Conservation (phyloP, 495 filamentous ascomycete species). For the Jackrogersella minutella region DNA sequence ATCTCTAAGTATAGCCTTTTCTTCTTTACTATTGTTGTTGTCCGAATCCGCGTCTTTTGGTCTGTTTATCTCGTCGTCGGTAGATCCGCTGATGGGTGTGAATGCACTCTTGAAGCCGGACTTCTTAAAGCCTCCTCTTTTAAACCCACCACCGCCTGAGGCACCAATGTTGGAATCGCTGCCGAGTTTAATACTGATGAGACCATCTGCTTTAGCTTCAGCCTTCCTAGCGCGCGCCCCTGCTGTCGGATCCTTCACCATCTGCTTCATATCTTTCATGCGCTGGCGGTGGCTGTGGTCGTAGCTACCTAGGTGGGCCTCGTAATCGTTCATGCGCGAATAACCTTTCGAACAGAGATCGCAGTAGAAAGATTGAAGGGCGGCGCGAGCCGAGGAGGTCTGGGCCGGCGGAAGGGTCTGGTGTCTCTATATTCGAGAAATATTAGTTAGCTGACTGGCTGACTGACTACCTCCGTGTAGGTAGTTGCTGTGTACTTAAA, state of each 20-base stretch:
- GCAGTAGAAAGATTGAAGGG: conserved; percentile 89
- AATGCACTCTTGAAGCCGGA: conserved; percentile 63
- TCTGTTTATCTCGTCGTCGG: conserved; percentile 20
- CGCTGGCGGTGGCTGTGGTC: conserved; percentile 75
- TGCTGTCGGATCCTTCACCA: conserved; percentile 66
- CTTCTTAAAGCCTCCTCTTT: conserved; percentile 65
- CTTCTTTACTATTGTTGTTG: conserved; percentile 24
- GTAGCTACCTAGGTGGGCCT: conserved; percentile 73
- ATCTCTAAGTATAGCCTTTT: conserved; percentile 34
- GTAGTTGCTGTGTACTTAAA: background rate
- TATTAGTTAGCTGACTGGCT: conserved; percentile 3
- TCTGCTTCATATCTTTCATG: conserved; percentile 72
- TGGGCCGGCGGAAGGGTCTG: conserved; percentile 65
- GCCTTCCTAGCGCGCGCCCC: conserved; percentile 70
- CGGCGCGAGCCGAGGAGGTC: conserved; percentile 87
- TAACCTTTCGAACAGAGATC: conserved; percentile 75
- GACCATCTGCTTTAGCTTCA: conserved; percentile 72
- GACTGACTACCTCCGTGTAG: background rate
- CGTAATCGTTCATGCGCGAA: conserved; percentile 73
- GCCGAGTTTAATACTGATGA: conserved; percentile 66
- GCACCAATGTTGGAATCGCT: conserved; percentile 37
- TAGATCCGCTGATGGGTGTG: conserved; percentile 49
- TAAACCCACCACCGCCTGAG: conserved; percentile 54
- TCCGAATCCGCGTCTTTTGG: conserved; percentile 33
- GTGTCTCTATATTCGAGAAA: conserved; percentile 46